Conservation (phyloP, 306 rosid genomes). For the Nissolia schottii region DNA sequence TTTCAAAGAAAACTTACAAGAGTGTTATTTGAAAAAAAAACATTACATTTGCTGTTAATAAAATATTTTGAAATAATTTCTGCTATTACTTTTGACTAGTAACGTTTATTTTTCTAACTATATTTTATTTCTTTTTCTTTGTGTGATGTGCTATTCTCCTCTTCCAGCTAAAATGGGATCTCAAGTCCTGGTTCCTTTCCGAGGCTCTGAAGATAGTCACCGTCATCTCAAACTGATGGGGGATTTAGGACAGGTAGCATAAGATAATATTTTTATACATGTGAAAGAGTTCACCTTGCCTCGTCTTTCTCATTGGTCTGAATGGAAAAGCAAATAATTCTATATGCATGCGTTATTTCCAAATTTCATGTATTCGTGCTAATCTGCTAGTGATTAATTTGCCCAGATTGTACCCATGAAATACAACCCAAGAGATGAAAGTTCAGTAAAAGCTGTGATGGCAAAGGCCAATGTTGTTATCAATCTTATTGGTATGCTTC, state of each 20-base stretch:
- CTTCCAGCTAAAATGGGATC: constrained; percentile 93
- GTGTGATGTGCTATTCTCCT: constrained; percentile 27
- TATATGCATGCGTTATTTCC: not conserved
- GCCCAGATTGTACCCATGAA: constrained; percentile 91
- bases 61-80: not conserved
- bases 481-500: constrained; percentile 80
- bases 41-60: not conserved
- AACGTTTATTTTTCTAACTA: not conserved
- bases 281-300: not conserved
- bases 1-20: not conserved
- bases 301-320: constrained; percentile 5
- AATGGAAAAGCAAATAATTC: constrained; percentile 8
- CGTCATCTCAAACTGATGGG: constrained; percentile 99
- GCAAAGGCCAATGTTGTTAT: constrained; percentile 95
- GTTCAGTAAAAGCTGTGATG: constrained; percentile 93
- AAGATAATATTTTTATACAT: constrained; percentile 9
- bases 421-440: constrained; percentile 92
- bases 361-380: constrained; percentile 13
- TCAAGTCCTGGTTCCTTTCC: constrained; percentile 91
- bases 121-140: not conserved
- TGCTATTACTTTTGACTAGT: not conserved
- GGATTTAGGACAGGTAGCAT: constrained; percentile 93
- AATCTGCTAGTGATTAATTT: constrained; percentile 27
- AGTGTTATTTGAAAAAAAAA: not conserved
- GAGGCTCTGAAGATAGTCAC: constrained; percentile 88